Conservation (phyloP, 2,329 filamentous ascomycete species). For the Neurospora sp. region DNA sequence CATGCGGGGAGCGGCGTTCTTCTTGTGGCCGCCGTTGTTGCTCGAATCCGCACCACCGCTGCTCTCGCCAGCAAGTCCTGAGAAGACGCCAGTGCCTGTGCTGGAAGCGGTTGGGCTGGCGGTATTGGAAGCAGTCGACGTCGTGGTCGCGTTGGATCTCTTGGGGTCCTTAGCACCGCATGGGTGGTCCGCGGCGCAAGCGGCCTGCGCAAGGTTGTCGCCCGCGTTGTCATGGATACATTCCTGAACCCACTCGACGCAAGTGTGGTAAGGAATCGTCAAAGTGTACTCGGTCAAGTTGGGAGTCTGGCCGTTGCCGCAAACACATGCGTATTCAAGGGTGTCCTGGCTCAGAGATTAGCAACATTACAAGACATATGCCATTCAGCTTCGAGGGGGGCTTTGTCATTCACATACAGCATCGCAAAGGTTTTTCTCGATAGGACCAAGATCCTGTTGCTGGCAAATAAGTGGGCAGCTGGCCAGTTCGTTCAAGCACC, state of each 20-base stretch:
- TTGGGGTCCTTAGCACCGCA: slow-evolving; percentile 61
- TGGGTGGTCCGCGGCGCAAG: slow-evolving; percentile 44
- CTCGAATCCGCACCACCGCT: neutral
- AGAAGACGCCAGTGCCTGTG: slow-evolving; percentile 28
- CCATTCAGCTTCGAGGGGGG: neutral
- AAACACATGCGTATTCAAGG: slow-evolving; percentile 64
- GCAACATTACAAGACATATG: neutral
- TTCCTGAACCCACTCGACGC: slow-evolving; percentile 60
- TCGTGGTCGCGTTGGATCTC: slow-evolving; percentile 42
- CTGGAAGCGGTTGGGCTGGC: slow-evolving; percentile 27
- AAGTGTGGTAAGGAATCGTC: slow-evolving; percentile 69
- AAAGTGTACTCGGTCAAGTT: slow-evolving; percentile 69
- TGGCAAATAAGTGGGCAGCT: slow-evolving; percentile 65
- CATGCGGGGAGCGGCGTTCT: slow-evolving; percentile 6
- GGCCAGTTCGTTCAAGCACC: slow-evolving; percentile 54
- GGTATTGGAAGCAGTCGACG: slow-evolving; percentile 31
- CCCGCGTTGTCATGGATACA: slow-evolving; percentile 37
- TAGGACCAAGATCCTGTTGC: slow-evolving; percentile 42
- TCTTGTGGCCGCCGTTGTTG: slow-evolving; percentile 1
- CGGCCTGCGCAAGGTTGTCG: neutral
- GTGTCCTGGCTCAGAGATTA: slow-evolving; percentile 30
- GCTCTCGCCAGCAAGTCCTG: slow-evolving; percentile 18
- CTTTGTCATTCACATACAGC: slow-evolving; percentile 34
- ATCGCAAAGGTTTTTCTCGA: slow-evolving; percentile 56
- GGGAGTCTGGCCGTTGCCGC: slow-evolving; percentile 53